A percentile compares a stretch with the other conserved stretches of the same genome.
Conservation (phyloP, 768 basidiomycete genomes). For the Russula griseocarnosa region DNA sequence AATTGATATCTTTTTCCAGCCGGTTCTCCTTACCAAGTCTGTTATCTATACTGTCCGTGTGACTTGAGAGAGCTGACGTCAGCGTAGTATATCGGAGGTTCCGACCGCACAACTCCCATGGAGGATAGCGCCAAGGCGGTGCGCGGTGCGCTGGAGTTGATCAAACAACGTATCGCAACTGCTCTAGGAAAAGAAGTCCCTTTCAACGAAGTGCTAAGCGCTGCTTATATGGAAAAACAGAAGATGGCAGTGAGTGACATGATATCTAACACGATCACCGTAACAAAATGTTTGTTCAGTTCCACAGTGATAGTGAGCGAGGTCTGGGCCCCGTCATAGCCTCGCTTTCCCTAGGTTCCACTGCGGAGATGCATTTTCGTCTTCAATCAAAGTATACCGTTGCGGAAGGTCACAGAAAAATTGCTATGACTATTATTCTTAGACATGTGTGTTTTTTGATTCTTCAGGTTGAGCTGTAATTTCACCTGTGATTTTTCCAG, state of each 20-base stretch:
- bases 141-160: conserved; percentile 51
- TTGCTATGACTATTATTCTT: conserved; percentile 53
- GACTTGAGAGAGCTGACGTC: conserved; percentile 1
- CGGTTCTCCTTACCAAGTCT: conserved; percentile 75
- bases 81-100: conserved; percentile 69
- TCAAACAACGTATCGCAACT: conserved; percentile 49
- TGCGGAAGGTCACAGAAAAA: conserved; percentile 31
- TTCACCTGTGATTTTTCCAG: conserved; percentile 37
- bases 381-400: conserved; percentile 38
- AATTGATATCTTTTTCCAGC: conserved; percentile 41
- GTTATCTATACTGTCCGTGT: conserved; percentile 21
- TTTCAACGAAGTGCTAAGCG: conserved; percentile 79
- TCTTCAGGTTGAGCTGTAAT: neutral
- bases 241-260: conserved; percentile 64
- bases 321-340: conserved; percentile 72
- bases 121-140: conserved; percentile 56
- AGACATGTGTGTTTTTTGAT: conserved; percentile 52
- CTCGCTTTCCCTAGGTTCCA: conserved; percentile 70
- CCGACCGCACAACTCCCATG: conserved; percentile 68
- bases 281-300: conserved; percentile 39
- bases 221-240: conserved; percentile 82
- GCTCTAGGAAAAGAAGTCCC: conserved; percentile 40
- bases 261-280: neutral
- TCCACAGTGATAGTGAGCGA: conserved; percentile 73
- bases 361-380: conserved; percentile 79